These are phyloP conservation scores for Cryphonectria nitschkei DNA, from an alignment of 2,329 filamentous ascomycete species.

Conservation along the genomic window DNA sequence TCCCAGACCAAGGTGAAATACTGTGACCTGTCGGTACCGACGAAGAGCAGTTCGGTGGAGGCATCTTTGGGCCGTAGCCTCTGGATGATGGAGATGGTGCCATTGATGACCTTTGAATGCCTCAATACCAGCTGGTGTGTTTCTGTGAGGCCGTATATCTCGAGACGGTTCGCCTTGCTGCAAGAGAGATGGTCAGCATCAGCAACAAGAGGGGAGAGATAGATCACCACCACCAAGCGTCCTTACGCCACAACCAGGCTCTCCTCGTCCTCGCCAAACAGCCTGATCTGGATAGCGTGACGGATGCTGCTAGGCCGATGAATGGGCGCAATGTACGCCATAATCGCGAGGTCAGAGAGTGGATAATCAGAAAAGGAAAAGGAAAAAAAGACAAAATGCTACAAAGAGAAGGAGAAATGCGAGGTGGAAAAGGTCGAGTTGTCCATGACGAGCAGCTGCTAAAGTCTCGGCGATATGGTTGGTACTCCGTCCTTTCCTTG, in stretches of 20 bases:
- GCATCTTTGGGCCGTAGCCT: slow-evolving; percentile 76
- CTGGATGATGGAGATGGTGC: slow-evolving; percentile 83
- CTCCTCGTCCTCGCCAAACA: slow-evolving; percentile 75
- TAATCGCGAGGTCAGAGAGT: slow-evolving; percentile 43
- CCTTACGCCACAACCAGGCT: slow-evolving; percentile 87
- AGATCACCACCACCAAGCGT: slow-evolving; percentile 1
- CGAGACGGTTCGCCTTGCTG: slow-evolving; percentile 83
- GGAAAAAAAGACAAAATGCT: background rate
- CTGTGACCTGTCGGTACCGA: slow-evolving; percentile 86
- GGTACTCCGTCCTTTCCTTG: background rate
- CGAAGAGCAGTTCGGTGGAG: slow-evolving; percentile 81
- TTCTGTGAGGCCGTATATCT: slow-evolving; percentile 74
- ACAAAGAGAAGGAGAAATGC: background rate
- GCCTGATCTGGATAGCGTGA: slow-evolving; percentile 80
- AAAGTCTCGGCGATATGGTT: background rate
- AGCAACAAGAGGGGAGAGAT: background rate
- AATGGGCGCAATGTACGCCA: slow-evolving; percentile 95
- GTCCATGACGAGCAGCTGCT: slow-evolving; percentile 19
- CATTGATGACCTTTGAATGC: slow-evolving; percentile 75
- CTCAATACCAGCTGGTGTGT: slow-evolving; percentile 65
- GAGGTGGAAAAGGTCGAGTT: slow-evolving; percentile 2
- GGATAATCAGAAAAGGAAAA: background rate
- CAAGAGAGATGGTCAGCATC: slow-evolving; percentile 36
- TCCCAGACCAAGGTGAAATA: slow-evolving; percentile 94
- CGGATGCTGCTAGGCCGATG: slow-evolving; percentile 90